Evolutionary conservation across 176 grass and related monocot species (phyloP).

Genomic region (Triticum timopheevii): DNA sequence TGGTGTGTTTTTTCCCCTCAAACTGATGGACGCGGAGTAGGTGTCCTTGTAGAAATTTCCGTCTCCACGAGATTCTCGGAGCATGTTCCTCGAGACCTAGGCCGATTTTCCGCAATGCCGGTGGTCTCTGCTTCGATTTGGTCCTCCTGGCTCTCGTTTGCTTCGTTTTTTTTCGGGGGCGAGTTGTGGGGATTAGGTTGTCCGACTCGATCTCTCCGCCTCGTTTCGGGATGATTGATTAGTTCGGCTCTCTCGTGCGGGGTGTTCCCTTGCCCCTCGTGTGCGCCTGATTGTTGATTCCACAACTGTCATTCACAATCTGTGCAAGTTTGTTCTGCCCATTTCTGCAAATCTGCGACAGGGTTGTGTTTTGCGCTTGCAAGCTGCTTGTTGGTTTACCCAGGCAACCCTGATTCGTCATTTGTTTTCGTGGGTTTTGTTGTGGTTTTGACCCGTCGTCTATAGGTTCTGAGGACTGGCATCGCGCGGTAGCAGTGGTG

Average conservation of each 20-base stretch:
- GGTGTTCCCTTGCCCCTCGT: background rate
- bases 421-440: background rate
- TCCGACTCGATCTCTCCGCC: background rate
- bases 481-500: background rate
- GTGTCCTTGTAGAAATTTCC: background rate
- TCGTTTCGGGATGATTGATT: background rate
- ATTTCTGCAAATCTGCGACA: background rate
- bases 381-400: too few species aligned
- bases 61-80: background rate
- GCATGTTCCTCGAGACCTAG: background rate
- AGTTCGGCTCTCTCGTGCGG: background rate
- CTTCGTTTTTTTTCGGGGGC: background rate
- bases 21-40: background rate
- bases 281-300: background rate
- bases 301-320: background rate
- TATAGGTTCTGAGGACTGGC: background rate
- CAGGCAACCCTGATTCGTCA: background rate
- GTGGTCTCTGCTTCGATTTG: constrained; percentile 17
- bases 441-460: background rate
- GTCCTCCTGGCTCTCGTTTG: background rate
- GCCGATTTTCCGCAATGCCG: constrained; percentile 19
- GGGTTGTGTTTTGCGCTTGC: background rate
- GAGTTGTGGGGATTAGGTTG: too few species aligned
- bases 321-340: background rate
- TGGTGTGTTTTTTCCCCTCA: background rate